Evolutionary conservation across 2,329 filamentous ascomycete genomes (phyloP).

Genomic region (Colletotrichum sp.): DNA sequence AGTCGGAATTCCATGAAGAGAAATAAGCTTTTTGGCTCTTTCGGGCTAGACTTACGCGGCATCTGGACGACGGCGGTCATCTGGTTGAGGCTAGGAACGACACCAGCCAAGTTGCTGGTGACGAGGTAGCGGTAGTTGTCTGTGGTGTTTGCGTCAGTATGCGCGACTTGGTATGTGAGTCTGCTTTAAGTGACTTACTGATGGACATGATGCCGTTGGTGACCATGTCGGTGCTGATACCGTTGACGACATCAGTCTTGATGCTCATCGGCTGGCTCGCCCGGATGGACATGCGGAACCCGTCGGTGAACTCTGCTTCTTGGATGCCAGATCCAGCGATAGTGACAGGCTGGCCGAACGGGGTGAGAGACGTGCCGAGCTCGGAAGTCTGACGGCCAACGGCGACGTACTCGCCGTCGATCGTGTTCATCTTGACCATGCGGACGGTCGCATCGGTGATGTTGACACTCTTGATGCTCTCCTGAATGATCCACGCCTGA

Average conservation of each 20-base stretch:
- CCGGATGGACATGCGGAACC: constrained; percentile 26
- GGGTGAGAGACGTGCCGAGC: constrained; percentile 22
- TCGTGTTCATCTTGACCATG: constrained; percentile 25
- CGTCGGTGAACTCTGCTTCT: constrained; percentile 25
- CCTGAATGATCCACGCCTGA: constrained; percentile 26
- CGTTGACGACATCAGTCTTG: constrained; percentile 25
- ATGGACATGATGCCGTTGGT: constrained; percentile 23
- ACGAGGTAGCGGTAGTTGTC: constrained; percentile 28
- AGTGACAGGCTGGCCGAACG: constrained; percentile 23
- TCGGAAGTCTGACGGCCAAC: constrained; percentile 25
- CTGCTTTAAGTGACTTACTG: too few species aligned
- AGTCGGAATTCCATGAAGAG: background rate
- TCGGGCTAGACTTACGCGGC: constrained; percentile 22
- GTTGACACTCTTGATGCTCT: constrained; percentile 24
- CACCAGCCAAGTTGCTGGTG: constrained; percentile 25
- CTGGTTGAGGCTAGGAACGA: constrained; percentile 21
- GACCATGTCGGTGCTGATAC: constrained; percentile 25
- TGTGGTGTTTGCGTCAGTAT: background rate
- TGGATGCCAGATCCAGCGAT: constrained; percentile 26
- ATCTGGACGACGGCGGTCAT: constrained; percentile 27
- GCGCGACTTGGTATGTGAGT: background rate
- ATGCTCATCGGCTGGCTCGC: constrained; percentile 27
- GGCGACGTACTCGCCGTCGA: constrained; percentile 26
- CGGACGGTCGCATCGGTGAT: constrained; percentile 26
- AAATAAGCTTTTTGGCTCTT: background rate